Percentiles rank a stretch among this genome's conserved stretches.
Evolutionary conservation across 805 yeast genomes (phyloP).

Genomic region (Cyberlindnera nakhonratchasimensis): DNA sequence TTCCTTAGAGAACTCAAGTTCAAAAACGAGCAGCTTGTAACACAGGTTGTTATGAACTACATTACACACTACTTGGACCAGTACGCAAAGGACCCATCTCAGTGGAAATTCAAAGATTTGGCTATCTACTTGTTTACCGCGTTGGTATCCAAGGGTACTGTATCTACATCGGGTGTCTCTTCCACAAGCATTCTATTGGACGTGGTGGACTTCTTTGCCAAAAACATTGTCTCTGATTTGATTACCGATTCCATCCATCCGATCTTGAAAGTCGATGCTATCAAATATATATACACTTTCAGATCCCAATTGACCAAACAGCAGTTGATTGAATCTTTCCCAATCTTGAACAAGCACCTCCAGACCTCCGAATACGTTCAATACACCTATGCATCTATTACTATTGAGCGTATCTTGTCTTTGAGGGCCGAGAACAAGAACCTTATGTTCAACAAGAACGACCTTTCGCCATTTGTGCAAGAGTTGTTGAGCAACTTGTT

Average conservation of each 20-base stretch:
- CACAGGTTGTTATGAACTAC: constrained; percentile 69
- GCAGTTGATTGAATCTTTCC: constrained; percentile 76
- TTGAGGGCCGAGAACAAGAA: constrained; percentile 57
- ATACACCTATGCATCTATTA: constrained; percentile 89
- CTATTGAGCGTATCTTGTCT: constrained; percentile 83
- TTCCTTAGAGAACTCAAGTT: constrained; percentile 83
- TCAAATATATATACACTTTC: constrained; percentile 83
- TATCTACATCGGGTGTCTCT: constrained; percentile 84
- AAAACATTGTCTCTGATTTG: constrained; percentile 80
- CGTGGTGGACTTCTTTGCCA: constrained; percentile 79
- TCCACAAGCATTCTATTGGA: constrained; percentile 82
- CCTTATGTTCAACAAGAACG: constrained; percentile 67
- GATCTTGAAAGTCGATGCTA: constrained; percentile 86
- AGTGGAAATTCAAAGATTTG: constrained; percentile 86
- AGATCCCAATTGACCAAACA: constrained; percentile 89
- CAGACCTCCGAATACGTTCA: constrained; percentile 69
- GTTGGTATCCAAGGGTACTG: constrained; percentile 84
- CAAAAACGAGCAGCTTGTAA: constrained; percentile 68
- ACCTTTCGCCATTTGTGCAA: constrained; percentile 60
- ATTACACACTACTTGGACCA: constrained; percentile 62
- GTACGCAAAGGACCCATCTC: constrained; percentile 40
- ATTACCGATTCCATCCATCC: constrained; percentile 59
- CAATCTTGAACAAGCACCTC: constrained; percentile 70
- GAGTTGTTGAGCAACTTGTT: constrained; percentile 66
- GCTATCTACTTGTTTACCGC: constrained; percentile 84